Percentiles rank a stretch among this genome's conserved stretches.
These are phyloP conservation scores for Gossypioides kirkii DNA, from an alignment of 345 rosid species.

Conservation along the genomic window DNA sequence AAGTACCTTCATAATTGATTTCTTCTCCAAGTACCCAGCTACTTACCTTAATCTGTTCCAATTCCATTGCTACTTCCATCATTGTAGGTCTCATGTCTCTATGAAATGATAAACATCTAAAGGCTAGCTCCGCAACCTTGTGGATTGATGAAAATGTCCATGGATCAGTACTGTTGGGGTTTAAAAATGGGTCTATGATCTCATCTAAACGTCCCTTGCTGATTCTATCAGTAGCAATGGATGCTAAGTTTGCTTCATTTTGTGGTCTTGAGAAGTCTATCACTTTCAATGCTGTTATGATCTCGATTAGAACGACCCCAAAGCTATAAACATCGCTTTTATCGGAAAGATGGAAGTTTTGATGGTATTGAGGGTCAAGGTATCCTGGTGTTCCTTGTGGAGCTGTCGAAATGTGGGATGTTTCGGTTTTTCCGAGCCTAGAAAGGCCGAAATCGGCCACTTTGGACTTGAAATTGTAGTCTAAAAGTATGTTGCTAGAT, in stretches of 20 bases:
- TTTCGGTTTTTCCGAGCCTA: conserved; percentile 64
- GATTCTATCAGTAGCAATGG: conserved; percentile 54
- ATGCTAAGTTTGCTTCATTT: conserved; percentile 60
- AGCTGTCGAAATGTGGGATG: conserved; percentile 88
- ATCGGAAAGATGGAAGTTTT: conserved; percentile 74
- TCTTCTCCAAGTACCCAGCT: conserved; percentile 22
- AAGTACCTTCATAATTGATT: conserved; percentile 11
- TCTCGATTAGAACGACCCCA: conserved; percentile 64
- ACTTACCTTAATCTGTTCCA: conserved; percentile 37
- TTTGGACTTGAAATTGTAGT: conserved; percentile 56
- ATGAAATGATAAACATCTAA: conserved; percentile 62
- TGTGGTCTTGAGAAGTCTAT: conserved; percentile 52
- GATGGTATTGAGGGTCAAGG: conserved; percentile 85
- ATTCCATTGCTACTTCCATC: conserved; percentile 50
- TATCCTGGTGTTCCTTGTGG: conserved; percentile 96
- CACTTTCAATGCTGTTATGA: conserved; percentile 57
- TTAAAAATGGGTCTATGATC: conserved; percentile 51
- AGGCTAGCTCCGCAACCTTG: conserved; percentile 64
- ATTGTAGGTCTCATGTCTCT: conserved; percentile 67
- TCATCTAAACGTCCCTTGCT: conserved; percentile 47
- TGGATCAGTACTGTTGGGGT: conserved; percentile 26
- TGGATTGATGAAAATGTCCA: conserved; percentile 41
- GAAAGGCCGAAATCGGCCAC: conserved; percentile 95
- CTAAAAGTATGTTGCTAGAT: conserved; percentile 83
- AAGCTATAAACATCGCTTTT: conserved; percentile 85